Evolutionary conservation across 2,329 filamentous ascomycete genomes (phyloP).

Genomic region (Fusarium begoniae): DNA sequence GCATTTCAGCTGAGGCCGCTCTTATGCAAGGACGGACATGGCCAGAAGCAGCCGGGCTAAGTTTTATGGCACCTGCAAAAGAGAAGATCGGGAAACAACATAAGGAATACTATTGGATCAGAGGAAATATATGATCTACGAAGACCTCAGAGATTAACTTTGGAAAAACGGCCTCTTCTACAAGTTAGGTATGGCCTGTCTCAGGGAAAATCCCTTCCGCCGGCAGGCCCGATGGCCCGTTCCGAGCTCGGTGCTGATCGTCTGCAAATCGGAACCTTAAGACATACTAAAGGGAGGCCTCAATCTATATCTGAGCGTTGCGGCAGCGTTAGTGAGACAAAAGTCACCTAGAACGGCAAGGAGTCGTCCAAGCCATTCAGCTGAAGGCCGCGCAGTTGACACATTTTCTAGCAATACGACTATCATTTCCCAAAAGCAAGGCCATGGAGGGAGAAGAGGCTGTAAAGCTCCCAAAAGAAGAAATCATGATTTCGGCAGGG

Average conservation of each 20-base stretch:
- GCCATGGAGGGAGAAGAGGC: background rate
- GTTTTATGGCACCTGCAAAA: too few relatives aligned
- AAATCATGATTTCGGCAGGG: rapidly evolving
- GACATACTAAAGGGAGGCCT: background rate
- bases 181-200: background rate
- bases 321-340: background rate
- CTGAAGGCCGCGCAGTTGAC: background rate
- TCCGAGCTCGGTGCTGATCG: background rate
- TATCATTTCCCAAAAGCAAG: background rate
- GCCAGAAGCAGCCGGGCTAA: background rate
- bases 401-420: background rate
- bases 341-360: background rate
- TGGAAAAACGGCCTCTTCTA: background rate
- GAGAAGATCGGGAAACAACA: background rate
- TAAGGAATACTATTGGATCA: background rate
- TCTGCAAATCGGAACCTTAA: background rate
- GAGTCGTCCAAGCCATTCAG: background rate
- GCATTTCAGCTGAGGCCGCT: background rate
- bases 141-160: background rate
- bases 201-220: background rate
- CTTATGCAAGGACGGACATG: background rate
- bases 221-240: background rate
- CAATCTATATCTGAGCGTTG: background rate
- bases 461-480: background rate
- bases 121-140: background rate